Percentiles rank a stretch among this genome's conserved stretches.
Evolutionary conservation across 495 filamentous ascomycete genomes (phyloP).

Genomic region (Neurospora sp.): DNA sequence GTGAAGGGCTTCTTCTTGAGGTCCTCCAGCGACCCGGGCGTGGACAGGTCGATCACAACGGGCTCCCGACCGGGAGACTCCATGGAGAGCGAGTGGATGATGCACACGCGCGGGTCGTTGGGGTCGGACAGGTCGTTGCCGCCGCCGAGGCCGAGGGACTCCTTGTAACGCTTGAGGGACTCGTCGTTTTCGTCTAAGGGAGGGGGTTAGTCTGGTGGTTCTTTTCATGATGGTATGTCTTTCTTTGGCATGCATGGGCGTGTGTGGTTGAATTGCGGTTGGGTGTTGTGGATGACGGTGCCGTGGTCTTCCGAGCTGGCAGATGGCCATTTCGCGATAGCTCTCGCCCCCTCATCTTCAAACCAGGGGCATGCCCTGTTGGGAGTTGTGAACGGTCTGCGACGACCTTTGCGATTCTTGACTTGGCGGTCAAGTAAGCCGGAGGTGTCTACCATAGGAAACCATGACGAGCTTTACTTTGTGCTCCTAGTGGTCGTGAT

Average conservation of each 20-base stretch:
- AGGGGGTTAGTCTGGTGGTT: conserved; percentile 7
- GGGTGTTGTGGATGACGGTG: not conserved
- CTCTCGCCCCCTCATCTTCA: not conserved
- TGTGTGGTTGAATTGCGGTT: not conserved
- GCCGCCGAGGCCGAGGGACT: conserved; percentile 75
- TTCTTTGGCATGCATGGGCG: not conserved
- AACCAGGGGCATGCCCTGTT: not conserved
- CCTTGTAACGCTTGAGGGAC: conserved; percentile 92
- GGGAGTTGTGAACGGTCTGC: not conserved
- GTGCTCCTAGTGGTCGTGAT: not conserved
- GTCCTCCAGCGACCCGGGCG: conserved; percentile 50
- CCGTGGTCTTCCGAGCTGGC: not conserved
- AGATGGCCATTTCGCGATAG: not conserved
- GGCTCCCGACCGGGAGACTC: conserved; percentile 68
- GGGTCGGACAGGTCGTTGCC: conserved; percentile 54
- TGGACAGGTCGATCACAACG: conserved; percentile 72
- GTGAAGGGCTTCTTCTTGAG: conserved; percentile 87
- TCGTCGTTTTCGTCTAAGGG: conserved; percentile 63
- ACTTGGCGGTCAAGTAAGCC: not conserved
- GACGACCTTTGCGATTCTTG: not conserved
- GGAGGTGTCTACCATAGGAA: not conserved
- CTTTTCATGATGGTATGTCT: not conserved
- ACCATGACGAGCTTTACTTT: not conserved
- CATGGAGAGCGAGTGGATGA: conserved; percentile 83
- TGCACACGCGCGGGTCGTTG: conserved; percentile 69